Evolutionary conservation across 2,329 filamentous ascomycete species (phyloP), one percentile per base, ranked within the genome.

Genomic region (Venturia carpophila): DNA sequence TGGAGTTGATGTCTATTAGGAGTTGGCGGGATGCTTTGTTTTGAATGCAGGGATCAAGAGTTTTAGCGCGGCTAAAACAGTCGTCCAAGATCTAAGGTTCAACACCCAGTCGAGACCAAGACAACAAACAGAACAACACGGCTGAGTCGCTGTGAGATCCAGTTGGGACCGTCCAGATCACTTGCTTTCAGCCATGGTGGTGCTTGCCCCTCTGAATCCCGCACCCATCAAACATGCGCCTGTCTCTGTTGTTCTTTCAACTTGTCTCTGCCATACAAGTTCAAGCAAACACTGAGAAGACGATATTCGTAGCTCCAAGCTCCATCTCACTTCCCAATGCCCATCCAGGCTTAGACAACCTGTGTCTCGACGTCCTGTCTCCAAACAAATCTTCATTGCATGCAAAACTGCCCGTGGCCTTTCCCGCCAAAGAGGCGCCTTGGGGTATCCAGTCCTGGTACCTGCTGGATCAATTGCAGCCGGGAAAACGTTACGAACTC

Each of bases 271-370:
- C 30, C 45, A 30, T 63, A 15, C 71, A 74, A 69, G 56, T 63
- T 17, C 71, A 74, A 69, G 91, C 89, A 74, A 97, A 99, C 75
- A 88, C 89, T 65, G 94, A 97, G 75, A 99, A 99, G 78, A 82
- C 84, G 70, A 91, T 97, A 71, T 97, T 99, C 78, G 79, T 88
- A 43, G 91, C 85, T 27, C 92, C 92, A 13, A 73, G 78, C 41
- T 75, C 80, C 41, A 75, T 84, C 71, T 75, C 80, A 64, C 76
- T 89, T 58, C 83, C 87, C 43, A 75, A 82, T 64, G 74, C 79
- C 62, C 80, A 79, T 69, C 83, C 83, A 66, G 60, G 60, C 64
- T 75, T 90, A 62, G 80, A 84, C 66, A 79, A 84, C 71, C 79
- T 92, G 45, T 81, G 82, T 60, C 81, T 95, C 64, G 79, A 84